Percentiles rank a stretch among this genome's conserved stretches.
Evolutionary conservation across 208 protist species (phyloP).

Genomic region (Herpetomonas muscarum): DNA sequence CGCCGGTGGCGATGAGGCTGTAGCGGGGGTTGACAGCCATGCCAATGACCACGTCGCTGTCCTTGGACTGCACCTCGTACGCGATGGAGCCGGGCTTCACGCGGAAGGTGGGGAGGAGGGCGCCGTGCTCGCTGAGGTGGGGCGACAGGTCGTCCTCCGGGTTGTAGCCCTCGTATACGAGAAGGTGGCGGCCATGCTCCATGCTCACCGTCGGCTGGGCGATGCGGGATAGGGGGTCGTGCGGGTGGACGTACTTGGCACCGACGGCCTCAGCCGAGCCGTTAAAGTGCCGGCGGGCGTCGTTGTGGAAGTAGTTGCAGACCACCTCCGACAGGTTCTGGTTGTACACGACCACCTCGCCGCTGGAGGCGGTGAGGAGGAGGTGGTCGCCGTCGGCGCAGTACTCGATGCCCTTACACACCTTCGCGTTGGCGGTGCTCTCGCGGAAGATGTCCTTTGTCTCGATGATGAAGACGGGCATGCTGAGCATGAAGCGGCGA

Average conservation of each 20-base stretch:
- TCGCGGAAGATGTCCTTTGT: conserved; percentile 40
- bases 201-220: conserved; percentile 60
- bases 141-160: background rate
- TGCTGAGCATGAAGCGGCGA: conserved; percentile 40
- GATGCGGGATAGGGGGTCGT: conserved; percentile 28
- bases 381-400: conserved; percentile 28
- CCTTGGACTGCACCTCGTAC: conserved; percentile 72
- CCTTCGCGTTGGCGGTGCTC: conserved; percentile 16
- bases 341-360: conserved; percentile 61
- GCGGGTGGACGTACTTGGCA: conserved; percentile 54
- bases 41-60: conserved; percentile 64
- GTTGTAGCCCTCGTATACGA: conserved; percentile 46
- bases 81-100: conserved; percentile 31
- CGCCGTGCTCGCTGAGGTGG: background rate
- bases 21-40: conserved; percentile 67
- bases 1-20: conserved; percentile 54
- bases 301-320: conserved; percentile 60
- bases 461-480: conserved; percentile 23
- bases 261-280: conserved; percentile 54
- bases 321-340: conserved; percentile 10
- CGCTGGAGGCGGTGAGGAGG: conserved; percentile 59
- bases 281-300: conserved; percentile 49
- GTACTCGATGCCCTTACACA: conserved; percentile 56
- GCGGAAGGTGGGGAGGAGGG: background rate
- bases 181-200: conserved; percentile 59